Conservation (phyloP, 345 rosid genomes). For the Bretschneidera sinensis region DNA sequence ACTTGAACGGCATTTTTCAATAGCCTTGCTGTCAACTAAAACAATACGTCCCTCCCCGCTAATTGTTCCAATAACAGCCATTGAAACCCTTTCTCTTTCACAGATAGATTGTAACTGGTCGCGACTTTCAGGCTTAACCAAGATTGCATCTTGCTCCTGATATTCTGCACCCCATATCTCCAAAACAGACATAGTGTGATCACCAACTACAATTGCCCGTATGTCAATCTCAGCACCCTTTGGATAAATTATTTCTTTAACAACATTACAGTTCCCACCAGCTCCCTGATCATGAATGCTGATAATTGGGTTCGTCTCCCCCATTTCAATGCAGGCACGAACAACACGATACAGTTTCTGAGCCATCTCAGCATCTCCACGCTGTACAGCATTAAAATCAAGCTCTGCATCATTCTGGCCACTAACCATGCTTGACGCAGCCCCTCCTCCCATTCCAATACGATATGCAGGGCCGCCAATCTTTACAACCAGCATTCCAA, state of each 20-base stretch:
- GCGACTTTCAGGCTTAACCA: slow-evolving; percentile 80
- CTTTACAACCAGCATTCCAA: slow-evolving; percentile 91
- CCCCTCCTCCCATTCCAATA: slow-evolving; percentile 98
- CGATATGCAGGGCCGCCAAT: slow-evolving; percentile 98
- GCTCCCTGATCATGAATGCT: slow-evolving; percentile 99
- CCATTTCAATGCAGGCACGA: slow-evolving; percentile 91
- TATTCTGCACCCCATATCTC: slow-evolving; percentile 99
- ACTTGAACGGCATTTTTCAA: slow-evolving; percentile 39
- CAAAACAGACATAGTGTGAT: slow-evolving; percentile 87
- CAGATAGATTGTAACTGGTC: slow-evolving; percentile 63
- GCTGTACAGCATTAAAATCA: slow-evolving; percentile 96
- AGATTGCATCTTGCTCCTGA: slow-evolving; percentile 96
- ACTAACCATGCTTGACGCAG: slow-evolving; percentile 98
- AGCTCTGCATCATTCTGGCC: slow-evolving; percentile 96
- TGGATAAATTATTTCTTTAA: slow-evolving; percentile 93
- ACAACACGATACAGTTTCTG: slow-evolving; percentile 88
- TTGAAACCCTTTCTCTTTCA: slow-evolving; percentile 83
- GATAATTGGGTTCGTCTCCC: slow-evolving; percentile 80
- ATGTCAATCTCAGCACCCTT: slow-evolving; percentile 88
- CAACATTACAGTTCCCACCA: slow-evolving; percentile 96
- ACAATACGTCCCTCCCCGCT: slow-evolving; percentile 74
- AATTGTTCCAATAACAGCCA: slow-evolving; percentile 89
- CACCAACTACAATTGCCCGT: slow-evolving; percentile 77
- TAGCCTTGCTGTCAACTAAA: slow-evolving; percentile 61
- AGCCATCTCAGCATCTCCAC: slow-evolving; percentile 97